phyloP scores from a whole-genome alignment of 106 monocot species.

The Hemerocallis citrina region DNA sequence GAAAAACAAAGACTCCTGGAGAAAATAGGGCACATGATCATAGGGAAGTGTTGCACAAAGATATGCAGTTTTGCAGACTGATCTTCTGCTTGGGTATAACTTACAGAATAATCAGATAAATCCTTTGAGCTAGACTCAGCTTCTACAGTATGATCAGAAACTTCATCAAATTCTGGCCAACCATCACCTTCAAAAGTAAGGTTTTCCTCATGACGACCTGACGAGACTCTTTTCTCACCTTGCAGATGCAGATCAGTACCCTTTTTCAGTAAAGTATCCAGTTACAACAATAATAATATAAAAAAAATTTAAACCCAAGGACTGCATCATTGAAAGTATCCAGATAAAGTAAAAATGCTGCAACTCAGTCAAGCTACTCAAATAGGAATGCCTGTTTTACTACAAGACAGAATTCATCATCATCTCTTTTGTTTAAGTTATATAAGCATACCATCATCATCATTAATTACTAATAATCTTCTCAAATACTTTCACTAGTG shows the following conservation, averaged over 20 bases:
- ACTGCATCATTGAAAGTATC: too few species aligned
- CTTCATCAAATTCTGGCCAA: conserved; percentile 18
- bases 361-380: too few species aligned
- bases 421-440: too few species aligned
- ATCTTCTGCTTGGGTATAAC: conserved; percentile 10
- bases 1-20: conserved; percentile 71
- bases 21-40: conserved; percentile 82
- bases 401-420: too few species aligned
- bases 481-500: too few species aligned
- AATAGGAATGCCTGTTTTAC: too few species aligned
- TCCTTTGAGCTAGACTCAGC: conserved; percentile 21
- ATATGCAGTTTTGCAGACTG: conserved; percentile 26
- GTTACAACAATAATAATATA: too few species aligned
- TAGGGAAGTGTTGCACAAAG: conserved; percentile 76
- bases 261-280: too few species aligned
- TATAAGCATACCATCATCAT: too few species aligned
- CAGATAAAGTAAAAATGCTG: too few species aligned
- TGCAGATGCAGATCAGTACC: conserved; percentile 8
- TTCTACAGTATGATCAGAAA: conserved; percentile 23
- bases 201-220: conserved; percentile 7
- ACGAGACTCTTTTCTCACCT: conserved; percentile 8
- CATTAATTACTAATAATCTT: too few species aligned
- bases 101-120: conserved; percentile 8
- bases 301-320: too few species aligned
- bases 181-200: conserved; percentile 14